phyloP scores from a whole-genome alignment of 768 basidiomycete genomes.

The Phlebiopsis flavidoalba region DNA sequence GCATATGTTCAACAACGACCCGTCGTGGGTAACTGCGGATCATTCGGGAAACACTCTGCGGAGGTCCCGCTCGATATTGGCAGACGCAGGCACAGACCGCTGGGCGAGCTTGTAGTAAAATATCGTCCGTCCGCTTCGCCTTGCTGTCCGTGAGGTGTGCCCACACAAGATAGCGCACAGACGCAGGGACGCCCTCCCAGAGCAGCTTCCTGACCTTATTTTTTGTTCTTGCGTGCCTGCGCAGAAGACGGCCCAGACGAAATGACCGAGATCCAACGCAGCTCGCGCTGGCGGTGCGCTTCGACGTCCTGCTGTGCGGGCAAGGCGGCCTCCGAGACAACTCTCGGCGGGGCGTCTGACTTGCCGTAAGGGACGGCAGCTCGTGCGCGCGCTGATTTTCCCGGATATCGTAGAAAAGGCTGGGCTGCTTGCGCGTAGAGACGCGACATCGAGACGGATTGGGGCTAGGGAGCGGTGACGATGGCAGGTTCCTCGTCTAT shows the following conservation, averaged over 20 bases:
- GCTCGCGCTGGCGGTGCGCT: constrained; percentile 72
- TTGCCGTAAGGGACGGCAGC: neutral
- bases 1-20: constrained; percentile 45
- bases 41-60: constrained; percentile 46
- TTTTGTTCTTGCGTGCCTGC: constrained; percentile 74
- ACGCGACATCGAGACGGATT: constrained; percentile 12
- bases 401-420: constrained; percentile 24
- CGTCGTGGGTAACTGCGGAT: constrained; percentile 54
- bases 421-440: constrained; percentile 27
- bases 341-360: neutral
- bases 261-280: constrained; percentile 69
- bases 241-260: constrained; percentile 47
- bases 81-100: constrained; percentile 43
- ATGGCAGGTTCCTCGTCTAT: constrained; percentile 50
- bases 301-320: constrained; percentile 23
- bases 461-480: constrained; percentile 15
- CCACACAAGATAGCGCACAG: constrained; percentile 84
- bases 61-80: constrained; percentile 58
- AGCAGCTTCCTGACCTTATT: constrained; percentile 69
- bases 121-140: constrained; percentile 58
- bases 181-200: constrained; percentile 73
- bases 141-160: constrained; percentile 74
- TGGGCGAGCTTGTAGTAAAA: constrained; percentile 62
- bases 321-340: neutral
- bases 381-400: constrained; percentile 12